A percentile compares a stretch with the other conserved stretches of the same genome.
Evolutionary conservation across 2,329 filamentous ascomycete genomes (phyloP).

Genomic region (Fusarium euwallaceae): DNA sequence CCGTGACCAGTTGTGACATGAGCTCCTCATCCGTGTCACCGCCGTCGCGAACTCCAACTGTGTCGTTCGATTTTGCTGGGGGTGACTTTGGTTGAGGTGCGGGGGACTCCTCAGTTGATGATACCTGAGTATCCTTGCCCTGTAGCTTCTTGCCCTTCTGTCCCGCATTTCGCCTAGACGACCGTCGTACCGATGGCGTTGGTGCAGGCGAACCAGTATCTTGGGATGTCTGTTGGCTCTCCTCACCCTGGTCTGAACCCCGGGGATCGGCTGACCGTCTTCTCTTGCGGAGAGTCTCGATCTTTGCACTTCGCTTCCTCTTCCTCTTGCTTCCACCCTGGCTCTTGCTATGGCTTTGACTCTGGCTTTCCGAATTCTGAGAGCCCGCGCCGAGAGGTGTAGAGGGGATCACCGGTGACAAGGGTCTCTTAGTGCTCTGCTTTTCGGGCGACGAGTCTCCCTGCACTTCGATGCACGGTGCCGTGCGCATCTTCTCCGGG

Average conservation of each 20-base stretch:
- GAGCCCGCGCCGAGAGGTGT: slow-evolving; percentile 34
- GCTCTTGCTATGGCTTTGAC: slow-evolving; percentile 21
- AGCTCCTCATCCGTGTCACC: slow-evolving; percentile 58
- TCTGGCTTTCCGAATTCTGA: slow-evolving; percentile 24
- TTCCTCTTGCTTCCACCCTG: slow-evolving; percentile 46
- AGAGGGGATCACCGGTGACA: slow-evolving; percentile 39
- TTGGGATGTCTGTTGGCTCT: slow-evolving; percentile 36
- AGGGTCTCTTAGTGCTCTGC: slow-evolving; percentile 26
- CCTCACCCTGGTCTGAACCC: slow-evolving; percentile 29
- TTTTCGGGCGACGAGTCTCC: slow-evolving; percentile 36
- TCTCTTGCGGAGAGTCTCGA: slow-evolving; percentile 48
- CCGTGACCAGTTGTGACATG: slow-evolving; percentile 56
- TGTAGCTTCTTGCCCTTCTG: slow-evolving; percentile 28
- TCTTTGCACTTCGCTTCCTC: slow-evolving; percentile 44
- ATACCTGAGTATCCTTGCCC: slow-evolving; percentile 20
- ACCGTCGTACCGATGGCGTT: slow-evolving; percentile 38
- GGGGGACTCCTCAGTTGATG: slow-evolving; percentile 22
- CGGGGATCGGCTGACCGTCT: slow-evolving; percentile 42
- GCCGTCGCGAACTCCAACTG: slow-evolving; percentile 37
- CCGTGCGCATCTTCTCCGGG: slow-evolving; percentile 26
- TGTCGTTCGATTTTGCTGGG: not conserved
- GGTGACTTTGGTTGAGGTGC: slow-evolving; percentile 1
- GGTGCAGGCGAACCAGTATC: slow-evolving; percentile 35
- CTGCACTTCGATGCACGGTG: slow-evolving; percentile 41
- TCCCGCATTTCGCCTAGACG: slow-evolving; percentile 42